phyloP scores from a whole-genome alignment of 2,329 filamentous ascomycete genomes.

The Paecilomyces fulvus region DNA sequence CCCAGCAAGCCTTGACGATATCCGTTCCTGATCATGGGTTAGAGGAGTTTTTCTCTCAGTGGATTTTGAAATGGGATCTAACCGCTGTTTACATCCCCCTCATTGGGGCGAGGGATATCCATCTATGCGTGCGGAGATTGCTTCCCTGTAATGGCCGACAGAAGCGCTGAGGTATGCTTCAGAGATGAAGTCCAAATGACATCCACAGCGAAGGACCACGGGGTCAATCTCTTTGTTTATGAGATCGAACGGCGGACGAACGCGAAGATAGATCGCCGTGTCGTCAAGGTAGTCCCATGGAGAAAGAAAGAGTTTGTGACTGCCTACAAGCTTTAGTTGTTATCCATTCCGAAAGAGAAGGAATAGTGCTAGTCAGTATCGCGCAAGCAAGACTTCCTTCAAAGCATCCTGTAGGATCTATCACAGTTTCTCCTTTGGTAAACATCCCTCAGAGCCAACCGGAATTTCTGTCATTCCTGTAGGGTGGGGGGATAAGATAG shows the following conservation, averaged over 20 bases:
- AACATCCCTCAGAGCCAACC: not conserved
- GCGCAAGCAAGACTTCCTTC: not conserved
- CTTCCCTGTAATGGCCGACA: not conserved
- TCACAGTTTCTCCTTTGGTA: not conserved
- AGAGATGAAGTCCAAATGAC: not conserved
- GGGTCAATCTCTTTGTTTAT: not conserved
- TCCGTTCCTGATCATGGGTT: constrained; percentile 4
- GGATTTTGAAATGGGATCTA: not conserved
- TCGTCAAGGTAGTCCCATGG: not conserved
- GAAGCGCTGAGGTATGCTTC: not conserved
- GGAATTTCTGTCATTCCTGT: not conserved
- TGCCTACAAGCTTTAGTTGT: not conserved
- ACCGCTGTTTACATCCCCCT: constrained; percentile 12
- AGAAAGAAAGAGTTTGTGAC: not conserved
- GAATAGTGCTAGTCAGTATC: not conserved
- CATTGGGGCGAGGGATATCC: constrained; percentile 11
- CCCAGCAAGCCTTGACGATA: constrained; percentile 6
- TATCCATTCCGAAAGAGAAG: not conserved
- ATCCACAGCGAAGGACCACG: not conserved
- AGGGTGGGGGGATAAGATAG: not conserved
- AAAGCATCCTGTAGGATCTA: not conserved
- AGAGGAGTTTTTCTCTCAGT: not conserved
- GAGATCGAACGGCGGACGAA: not conserved
- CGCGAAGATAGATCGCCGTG: not conserved
- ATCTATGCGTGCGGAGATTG: constrained; percentile 3